phyloP scores from a whole-genome alignment of 2,329 filamentous ascomycete species.

The Fusarium sp. region DNA sequence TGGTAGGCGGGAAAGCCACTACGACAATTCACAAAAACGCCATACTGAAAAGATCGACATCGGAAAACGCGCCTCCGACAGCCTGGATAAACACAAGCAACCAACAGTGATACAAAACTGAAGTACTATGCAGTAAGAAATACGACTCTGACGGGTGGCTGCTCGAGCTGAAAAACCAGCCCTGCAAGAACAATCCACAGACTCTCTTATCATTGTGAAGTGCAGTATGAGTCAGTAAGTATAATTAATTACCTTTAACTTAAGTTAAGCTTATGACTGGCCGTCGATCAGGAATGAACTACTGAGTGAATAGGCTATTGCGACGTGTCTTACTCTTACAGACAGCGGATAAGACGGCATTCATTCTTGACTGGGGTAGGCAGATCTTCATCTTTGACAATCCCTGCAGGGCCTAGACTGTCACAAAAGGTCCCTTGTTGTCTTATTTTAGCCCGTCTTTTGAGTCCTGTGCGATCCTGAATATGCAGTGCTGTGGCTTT shows the following conservation, averaged over 20 bases:
- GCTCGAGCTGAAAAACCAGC: slow-evolving; percentile 2
- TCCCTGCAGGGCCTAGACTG: slow-evolving; percentile 20
- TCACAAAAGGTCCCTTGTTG: slow-evolving; percentile 23
- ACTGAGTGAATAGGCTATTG: background rate
- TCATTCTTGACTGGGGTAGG: slow-evolving; percentile 1
- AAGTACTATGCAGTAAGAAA: background rate
- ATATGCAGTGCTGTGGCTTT: background rate
- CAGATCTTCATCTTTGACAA: slow-evolving; percentile 25
- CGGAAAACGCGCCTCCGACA: slow-evolving; percentile 19
- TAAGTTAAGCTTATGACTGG: slow-evolving; percentile 32
- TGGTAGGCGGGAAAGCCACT: background rate
- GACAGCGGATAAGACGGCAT: slow-evolving; percentile 33
- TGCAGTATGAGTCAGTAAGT: background rate
- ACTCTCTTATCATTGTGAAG: background rate
- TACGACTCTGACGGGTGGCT: slow-evolving; percentile 19
- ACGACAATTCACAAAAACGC: slow-evolving; percentile 6
- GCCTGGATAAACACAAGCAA: background rate
- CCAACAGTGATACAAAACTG: background rate
- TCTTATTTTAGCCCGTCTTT: slow-evolving; percentile 19
- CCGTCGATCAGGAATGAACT: slow-evolving; percentile 13
- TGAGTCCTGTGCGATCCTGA: slow-evolving; percentile 10
- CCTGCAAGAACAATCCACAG: background rate
- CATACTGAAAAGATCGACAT: slow-evolving; percentile 3
- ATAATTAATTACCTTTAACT: slow-evolving; percentile 5
- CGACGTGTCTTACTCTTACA: slow-evolving; percentile 4